A percentile compares a stretch with the other conserved stretches of the same genome.
Evolutionary conservation across 2,329 filamentous ascomycete genomes (phyloP).

Genomic region (Helicocarpus griseus): DNA sequence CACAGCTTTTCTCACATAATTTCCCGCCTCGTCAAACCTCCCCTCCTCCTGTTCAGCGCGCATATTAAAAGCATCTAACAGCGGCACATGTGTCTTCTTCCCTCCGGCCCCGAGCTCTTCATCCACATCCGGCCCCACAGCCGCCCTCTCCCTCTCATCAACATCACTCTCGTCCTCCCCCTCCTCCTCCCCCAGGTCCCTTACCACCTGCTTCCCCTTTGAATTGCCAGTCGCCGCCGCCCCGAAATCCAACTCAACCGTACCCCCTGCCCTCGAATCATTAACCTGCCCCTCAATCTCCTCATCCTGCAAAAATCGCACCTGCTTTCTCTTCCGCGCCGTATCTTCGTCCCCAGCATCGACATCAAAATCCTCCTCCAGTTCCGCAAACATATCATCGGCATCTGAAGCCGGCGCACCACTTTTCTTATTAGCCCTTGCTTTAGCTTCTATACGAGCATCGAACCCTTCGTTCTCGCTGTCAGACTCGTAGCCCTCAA

Average conservation of each 20-base stretch:
- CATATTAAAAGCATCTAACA: constrained; percentile 95
- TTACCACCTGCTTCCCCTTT: constrained; percentile 44
- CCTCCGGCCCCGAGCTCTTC: constrained; percentile 84
- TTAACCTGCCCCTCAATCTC: constrained; percentile 74
- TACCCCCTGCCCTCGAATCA: constrained; percentile 62
- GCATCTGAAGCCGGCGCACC: constrained; percentile 34
- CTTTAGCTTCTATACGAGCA: constrained; percentile 55
- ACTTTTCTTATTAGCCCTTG: constrained; percentile 29
- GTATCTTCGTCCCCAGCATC: constrained; percentile 44
- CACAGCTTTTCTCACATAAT: constrained; percentile 78
- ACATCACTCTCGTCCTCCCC: constrained; percentile 45
- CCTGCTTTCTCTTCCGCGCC: constrained; percentile 49
- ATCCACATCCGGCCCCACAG: constrained; percentile 66
- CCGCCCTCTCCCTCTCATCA: constrained; percentile 59
- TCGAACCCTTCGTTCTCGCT: constrained; percentile 85
- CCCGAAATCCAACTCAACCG: constrained; percentile 49
- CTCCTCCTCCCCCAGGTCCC: constrained; percentile 56
- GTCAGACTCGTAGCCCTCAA: constrained; percentile 95
- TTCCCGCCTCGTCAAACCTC: constrained; percentile 80
- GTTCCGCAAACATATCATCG: constrained; percentile 71
- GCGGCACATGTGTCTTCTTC: constrained; percentile 85
- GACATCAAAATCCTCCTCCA: constrained; percentile 50
- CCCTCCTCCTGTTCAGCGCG: constrained; percentile 83
- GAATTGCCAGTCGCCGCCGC: too few species aligned
- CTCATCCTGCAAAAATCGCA: constrained; percentile 49